Percentiles rank a stretch among this genome's conserved stretches.
These are phyloP conservation scores for Brachypodium distachyon DNA, from an alignment of 202 grass and related monocot genomes.

Conservation along the genomic window DNA sequence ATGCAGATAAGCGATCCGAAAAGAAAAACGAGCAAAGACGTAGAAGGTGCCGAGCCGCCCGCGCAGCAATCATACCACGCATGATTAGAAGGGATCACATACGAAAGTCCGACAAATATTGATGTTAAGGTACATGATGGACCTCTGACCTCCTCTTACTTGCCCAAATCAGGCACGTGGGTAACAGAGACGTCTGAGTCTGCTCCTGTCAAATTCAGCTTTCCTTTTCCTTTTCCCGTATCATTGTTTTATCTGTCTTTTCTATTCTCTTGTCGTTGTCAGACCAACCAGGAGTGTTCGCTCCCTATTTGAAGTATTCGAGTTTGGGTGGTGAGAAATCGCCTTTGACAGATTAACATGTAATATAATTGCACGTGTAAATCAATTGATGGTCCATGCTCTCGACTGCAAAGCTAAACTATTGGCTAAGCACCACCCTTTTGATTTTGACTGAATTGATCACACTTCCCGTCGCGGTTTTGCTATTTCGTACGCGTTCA, in stretches of 20 bases:
- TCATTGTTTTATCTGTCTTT: not conserved
- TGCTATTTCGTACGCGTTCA: not conserved
- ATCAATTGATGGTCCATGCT: not conserved
- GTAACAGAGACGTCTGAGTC: slow-evolving; percentile 7
- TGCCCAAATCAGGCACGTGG: slow-evolving; percentile 20
- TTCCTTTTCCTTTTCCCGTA: not conserved
- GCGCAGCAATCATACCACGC: not conserved
- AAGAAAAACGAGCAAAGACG: not conserved
- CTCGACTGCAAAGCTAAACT: not conserved
- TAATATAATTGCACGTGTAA: not conserved
- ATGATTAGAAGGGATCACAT: not conserved
- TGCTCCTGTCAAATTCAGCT: not conserved
- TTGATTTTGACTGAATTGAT: slow-evolving; percentile 2
- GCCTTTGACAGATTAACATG: not conserved
- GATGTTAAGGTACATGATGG: slow-evolving; percentile 10
- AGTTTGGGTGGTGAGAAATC: not conserved
- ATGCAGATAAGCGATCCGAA: too few relatives aligned
- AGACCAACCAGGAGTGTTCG: not conserved
- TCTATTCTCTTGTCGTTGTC: not conserved
- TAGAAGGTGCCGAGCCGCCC: not conserved
- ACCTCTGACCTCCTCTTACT: not conserved
- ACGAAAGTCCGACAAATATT: not conserved
- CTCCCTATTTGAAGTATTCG: not conserved
- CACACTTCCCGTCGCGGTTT: too few relatives aligned
- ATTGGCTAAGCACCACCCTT: not conserved